A percentile compares a stretch with the other conserved stretches of the same genome.
Conservation (phyloP, 179 eudicot genomes). For the Silene coronaria region DNA sequence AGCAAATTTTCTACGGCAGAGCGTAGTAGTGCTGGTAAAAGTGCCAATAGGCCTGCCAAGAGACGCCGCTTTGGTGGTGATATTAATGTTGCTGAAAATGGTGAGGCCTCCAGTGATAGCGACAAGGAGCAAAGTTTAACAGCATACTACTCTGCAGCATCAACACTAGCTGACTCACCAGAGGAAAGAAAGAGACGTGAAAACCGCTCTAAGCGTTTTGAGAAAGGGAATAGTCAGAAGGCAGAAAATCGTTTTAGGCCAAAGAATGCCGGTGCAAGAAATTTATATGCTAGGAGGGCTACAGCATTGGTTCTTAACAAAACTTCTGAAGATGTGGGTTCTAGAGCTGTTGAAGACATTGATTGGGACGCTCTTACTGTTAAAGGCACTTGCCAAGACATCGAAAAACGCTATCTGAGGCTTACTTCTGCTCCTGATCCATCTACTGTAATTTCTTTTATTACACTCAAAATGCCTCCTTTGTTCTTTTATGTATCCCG, state of each 20-base stretch:
- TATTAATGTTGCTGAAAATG: conserved; percentile 43
- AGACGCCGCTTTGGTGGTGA: conserved; percentile 56
- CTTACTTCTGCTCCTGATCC: conserved; percentile 98
- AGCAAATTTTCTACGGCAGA: conserved; percentile 44
- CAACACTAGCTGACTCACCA: conserved; percentile 69
- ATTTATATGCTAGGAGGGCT: conserved; percentile 56
- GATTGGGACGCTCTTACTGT: conserved; percentile 95
- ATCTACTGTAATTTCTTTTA: conserved; percentile 52
- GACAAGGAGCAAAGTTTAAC: conserved; percentile 77
- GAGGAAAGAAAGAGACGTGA: conserved; percentile 90
- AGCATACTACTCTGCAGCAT: conserved; percentile 62
- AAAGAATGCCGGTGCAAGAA: conserved; percentile 51
- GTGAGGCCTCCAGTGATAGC: conserved; percentile 79
- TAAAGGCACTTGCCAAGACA: conserved; percentile 90
- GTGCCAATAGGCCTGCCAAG: conserved; percentile 55
- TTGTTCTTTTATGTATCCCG: background rate
- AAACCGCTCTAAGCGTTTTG: conserved; percentile 83
- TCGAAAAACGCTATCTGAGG: conserved; percentile 90
- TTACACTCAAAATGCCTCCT: background rate
- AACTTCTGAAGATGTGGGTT: conserved; percentile 53
- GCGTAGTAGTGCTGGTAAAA: conserved; percentile 38
- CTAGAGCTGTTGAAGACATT: conserved; percentile 92
- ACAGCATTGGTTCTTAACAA: conserved; percentile 54
- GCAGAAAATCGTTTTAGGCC: conserved; percentile 39
- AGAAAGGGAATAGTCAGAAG: conserved; percentile 59